Evolutionary conservation across 2,329 filamentous ascomycete genomes (phyloP).

Genomic region (Lecanoromycetidae sp.): DNA sequence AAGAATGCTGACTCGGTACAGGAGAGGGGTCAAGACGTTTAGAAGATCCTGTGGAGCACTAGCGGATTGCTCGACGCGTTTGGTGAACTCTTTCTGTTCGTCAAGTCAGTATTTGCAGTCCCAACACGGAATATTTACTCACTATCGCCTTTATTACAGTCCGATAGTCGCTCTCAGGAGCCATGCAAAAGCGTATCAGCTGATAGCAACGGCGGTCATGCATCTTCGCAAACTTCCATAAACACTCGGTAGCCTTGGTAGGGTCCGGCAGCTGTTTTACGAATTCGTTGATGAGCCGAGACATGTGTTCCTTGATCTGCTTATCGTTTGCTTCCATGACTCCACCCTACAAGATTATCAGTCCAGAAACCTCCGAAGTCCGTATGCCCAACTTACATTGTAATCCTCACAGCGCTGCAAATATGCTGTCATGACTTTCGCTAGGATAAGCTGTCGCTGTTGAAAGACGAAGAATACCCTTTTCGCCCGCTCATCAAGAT

Average conservation of each 20-base stretch:
- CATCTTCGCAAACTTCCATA: conserved; percentile 81
- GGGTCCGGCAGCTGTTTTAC: conserved; percentile 66
- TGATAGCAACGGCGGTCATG: conserved; percentile 86
- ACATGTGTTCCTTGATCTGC: conserved; percentile 56
- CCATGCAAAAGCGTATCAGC: conserved; percentile 74
- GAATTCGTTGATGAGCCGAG: conserved; percentile 60
- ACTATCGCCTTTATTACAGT: conserved; percentile 73
- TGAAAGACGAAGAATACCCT: conserved; percentile 83
- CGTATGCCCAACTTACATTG: conserved; percentile 40
- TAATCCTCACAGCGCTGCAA: conserved; percentile 76
- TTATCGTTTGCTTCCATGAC: conserved; percentile 57
- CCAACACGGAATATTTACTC: background rate
- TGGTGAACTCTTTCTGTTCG: conserved; percentile 62
- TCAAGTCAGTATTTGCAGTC: background rate
- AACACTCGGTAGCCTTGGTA: conserved; percentile 57
- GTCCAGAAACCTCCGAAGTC: background rate
- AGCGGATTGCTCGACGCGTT: conserved; percentile 60
- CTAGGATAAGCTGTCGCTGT: conserved; percentile 60
- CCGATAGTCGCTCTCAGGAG: conserved; percentile 78
- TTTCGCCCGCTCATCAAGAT: conserved; percentile 64
- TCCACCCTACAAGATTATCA: conserved; percentile 43
- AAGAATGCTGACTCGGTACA: conserved; percentile 73
- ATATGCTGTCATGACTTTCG: conserved; percentile 62
- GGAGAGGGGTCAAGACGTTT: conserved; percentile 67
- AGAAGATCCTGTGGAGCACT: conserved; percentile 49